Evolutionary conservation across 2,329 filamentous ascomycete genomes (phyloP).

Genomic region (Colletotrichum theobromicola): DNA sequence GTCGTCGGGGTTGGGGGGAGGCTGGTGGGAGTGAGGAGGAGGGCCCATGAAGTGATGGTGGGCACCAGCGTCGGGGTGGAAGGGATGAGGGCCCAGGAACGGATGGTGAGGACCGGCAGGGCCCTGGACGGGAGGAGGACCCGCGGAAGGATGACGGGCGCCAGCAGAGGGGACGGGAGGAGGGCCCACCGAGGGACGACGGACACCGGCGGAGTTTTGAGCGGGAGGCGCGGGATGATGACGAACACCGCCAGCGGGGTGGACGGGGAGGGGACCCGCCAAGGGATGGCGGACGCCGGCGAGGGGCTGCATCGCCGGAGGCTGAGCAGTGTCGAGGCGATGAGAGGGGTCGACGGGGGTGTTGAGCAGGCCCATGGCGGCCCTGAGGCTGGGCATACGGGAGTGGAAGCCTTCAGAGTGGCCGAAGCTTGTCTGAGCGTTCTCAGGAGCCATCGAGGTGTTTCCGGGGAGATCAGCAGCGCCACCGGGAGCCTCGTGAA

Average conservation of each 20-base stretch:
- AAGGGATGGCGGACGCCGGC: no score
- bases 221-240: no score
- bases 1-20: neutral
- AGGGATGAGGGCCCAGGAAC: neutral
- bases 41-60: neutral
- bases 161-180: neutral
- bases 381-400: neutral
- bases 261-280: neutral
- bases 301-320: no score
- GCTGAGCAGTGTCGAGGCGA: neutral
- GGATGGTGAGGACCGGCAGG: neutral
- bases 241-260: neutral
- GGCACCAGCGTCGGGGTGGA: no score
- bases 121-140: neutral
- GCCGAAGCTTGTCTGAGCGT: neutral
- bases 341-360: neutral
- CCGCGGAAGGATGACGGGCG: neutral
- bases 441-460: accelerated
- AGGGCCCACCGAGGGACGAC: neutral
- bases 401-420: neutral
- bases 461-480: neutral
- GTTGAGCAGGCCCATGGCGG: neutral
- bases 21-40: no score
- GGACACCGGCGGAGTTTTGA: neutral
- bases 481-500: neutral